phyloP scores from a whole-genome alignment of 345 rosid genomes.

The Trapa bicornis region DNA sequence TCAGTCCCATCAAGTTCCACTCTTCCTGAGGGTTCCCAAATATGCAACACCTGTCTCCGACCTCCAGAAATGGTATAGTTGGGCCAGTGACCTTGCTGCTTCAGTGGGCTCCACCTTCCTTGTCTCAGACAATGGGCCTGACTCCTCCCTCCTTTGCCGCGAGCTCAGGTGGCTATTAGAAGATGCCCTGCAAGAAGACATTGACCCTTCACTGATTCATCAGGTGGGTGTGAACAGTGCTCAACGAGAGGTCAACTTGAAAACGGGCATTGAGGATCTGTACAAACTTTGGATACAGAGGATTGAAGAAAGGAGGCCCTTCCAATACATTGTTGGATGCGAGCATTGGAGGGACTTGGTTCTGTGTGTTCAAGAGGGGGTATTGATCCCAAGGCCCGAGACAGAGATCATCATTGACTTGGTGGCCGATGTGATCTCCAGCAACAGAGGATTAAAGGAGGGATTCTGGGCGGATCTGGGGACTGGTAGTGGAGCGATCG shows the following conservation, averaged over 20 bases:
- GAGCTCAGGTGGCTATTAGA: constrained; percentile 81
- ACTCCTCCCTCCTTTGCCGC: constrained; percentile 38
- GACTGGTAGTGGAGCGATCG: constrained; percentile 85
- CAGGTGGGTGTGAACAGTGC: constrained; percentile 12
- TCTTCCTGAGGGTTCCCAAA: constrained; percentile 41
- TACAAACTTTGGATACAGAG: constrained; percentile 66
- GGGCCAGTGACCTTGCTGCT: constrained; percentile 57
- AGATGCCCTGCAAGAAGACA: constrained; percentile 34
- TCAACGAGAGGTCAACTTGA: constrained; percentile 16
- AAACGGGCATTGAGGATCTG: constrained; percentile 43
- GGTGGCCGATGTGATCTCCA: constrained; percentile 32
- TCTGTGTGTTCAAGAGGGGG: constrained; percentile 76
- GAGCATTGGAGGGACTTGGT: constrained; percentile 92
- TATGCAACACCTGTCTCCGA: constrained; percentile 34
- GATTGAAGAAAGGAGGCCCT: constrained; percentile 72
- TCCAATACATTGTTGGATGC: constrained; percentile 85
- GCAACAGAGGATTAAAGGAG: constrained; percentile 18
- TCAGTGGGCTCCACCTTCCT: constrained; percentile 44
- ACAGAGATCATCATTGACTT: constrained; percentile 68
- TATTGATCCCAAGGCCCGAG: constrained; percentile 88
- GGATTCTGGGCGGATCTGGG: constrained; percentile 87
- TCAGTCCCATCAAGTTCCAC: constrained; percentile 20
- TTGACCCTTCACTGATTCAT: constrained; percentile 19
- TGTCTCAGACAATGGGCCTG: constrained; percentile 46
- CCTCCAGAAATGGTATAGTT: constrained; percentile 53